Percentiles rank a stretch among this genome's conserved stretches.
Conservation (phyloP, 495 filamentous ascomycete species). For the Bacidia rubella region DNA sequence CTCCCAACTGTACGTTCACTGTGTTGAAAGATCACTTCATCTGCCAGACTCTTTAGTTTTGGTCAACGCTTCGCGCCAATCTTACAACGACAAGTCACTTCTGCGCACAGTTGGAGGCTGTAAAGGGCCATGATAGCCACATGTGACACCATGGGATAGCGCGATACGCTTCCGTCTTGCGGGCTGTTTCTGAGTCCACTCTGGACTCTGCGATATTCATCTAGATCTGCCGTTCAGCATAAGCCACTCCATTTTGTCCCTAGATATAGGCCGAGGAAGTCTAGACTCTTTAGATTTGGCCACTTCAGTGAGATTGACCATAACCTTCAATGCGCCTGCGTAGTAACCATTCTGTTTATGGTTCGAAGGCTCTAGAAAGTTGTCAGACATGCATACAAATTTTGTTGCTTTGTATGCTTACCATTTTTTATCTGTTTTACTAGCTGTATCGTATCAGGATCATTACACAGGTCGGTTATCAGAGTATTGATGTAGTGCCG, state of each 20-base stretch:
- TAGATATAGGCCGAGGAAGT: conserved; percentile 8
- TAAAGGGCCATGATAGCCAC: conserved; percentile 1
- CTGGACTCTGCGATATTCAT: background rate
- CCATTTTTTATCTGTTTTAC: conserved; percentile 9
- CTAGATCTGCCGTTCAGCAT: conserved; percentile 4
- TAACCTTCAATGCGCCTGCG: conserved; percentile 8
- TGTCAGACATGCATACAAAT: background rate
- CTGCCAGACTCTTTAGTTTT: too few species aligned
- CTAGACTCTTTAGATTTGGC: conserved; percentile 5
- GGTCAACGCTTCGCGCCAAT: too few species aligned
- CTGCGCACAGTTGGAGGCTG: too few species aligned
- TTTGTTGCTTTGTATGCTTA: background rate
- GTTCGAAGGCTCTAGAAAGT: background rate
- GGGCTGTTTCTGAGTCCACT: too few species aligned
- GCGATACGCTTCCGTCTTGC: background rate
- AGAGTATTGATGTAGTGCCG: conserved; percentile 10
- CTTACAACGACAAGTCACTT: too few species aligned
- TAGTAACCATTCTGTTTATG: conserved; percentile 10
- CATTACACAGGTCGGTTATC: conserved; percentile 9
- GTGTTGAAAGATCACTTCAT: too few species aligned
- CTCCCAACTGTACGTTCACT: too few species aligned
- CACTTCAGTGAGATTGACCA: conserved; percentile 11
- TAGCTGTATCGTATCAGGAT: conserved; percentile 7
- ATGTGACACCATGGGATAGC: background rate
- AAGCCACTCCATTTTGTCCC: conserved; percentile 13